Percentiles rank a stretch among this genome's conserved stretches.
Evolutionary conservation across 768 basidiomycete genomes (phyloP).

Genomic region (Tricholoma flavovirens): DNA sequence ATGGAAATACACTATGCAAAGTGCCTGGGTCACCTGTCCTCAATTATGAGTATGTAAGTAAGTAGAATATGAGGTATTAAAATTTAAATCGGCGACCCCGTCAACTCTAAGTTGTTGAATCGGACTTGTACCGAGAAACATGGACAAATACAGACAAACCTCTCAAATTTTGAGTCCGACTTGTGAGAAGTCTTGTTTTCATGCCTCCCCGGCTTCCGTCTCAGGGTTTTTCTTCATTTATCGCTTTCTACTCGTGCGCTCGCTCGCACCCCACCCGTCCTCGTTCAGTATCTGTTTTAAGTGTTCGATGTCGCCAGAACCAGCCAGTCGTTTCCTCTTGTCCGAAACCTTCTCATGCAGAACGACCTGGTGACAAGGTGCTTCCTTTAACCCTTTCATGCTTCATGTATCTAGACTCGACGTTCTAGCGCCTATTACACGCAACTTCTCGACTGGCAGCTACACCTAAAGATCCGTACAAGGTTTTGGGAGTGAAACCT

Average conservation of each 20-base stretch:
- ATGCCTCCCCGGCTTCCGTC: conserved; percentile 50
- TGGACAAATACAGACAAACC: conserved; percentile 27
- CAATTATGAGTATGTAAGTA: not conserved
- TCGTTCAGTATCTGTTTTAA: conserved; percentile 36
- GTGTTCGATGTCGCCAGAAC: conserved; percentile 30
- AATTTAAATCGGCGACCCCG: no score
- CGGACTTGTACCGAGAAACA: not conserved
- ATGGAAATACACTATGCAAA: not conserved
- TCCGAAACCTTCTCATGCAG: conserved; percentile 15
- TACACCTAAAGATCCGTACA: conserved; percentile 79
- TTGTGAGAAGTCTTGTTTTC: conserved; percentile 11
- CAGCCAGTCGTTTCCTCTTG: conserved; percentile 10
- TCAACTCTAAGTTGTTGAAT: no score
- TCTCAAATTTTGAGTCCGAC: conserved; percentile 24
- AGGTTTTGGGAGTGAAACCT: conserved; percentile 81
- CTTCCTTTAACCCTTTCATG: conserved; percentile 9
- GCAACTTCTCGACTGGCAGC: conserved; percentile 51
- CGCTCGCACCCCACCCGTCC: conserved; percentile 26
- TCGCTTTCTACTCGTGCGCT: conserved; percentile 54
- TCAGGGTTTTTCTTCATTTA: conserved; percentile 47
- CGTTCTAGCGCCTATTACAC: conserved; percentile 67
- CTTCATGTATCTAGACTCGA: conserved; percentile 14
- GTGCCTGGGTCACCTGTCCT: not conserved
- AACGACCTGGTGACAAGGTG: conserved; percentile 37
- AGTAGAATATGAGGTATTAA: no score